These are phyloP conservation scores for Colletotrichum salicis DNA, from an alignment of 2,329 filamentous ascomycete genomes.

Conservation along the genomic window DNA sequence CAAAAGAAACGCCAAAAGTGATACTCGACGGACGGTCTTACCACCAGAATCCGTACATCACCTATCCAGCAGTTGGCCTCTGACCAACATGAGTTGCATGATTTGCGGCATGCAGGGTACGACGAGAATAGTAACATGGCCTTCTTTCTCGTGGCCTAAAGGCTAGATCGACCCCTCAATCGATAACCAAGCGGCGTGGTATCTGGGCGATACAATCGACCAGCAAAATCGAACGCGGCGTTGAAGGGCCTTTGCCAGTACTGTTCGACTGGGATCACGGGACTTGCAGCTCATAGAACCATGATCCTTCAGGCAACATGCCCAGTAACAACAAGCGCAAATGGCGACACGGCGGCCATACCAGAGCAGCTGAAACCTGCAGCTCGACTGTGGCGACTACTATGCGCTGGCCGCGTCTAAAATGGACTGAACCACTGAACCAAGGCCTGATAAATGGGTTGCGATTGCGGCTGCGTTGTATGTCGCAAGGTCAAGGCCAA, in stretches of 20 bases:
- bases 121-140: slow-evolving; percentile 33
- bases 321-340: neutral
- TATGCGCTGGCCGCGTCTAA: slow-evolving; percentile 36
- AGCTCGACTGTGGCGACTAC: slow-evolving; percentile 36
- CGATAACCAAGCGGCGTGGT: slow-evolving; percentile 2
- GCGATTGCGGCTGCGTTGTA: neutral
- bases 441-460: slow-evolving; percentile 10
- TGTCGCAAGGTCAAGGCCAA: neutral
- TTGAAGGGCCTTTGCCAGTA: slow-evolving; percentile 11
- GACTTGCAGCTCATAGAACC: neutral
- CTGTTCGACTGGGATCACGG: neutral
- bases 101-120: slow-evolving; percentile 14
- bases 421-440: slow-evolving; percentile 1
- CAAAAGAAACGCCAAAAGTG: slow-evolving; percentile 6
- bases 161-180: slow-evolving; percentile 24
- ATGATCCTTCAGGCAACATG: neutral
- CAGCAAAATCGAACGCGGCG: neutral
- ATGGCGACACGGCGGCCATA: slow-evolving; percentile 11
- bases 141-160: neutral
- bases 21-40: slow-evolving; percentile 3
- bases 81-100: slow-evolving; percentile 1
- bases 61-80: neutral
- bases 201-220: slow-evolving; percentile 8
- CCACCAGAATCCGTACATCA: neutral
- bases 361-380: slow-evolving; percentile 34